Base-by-base conservation (phyloP, 345 rosid species). In the Ricinus communis region DNA sequence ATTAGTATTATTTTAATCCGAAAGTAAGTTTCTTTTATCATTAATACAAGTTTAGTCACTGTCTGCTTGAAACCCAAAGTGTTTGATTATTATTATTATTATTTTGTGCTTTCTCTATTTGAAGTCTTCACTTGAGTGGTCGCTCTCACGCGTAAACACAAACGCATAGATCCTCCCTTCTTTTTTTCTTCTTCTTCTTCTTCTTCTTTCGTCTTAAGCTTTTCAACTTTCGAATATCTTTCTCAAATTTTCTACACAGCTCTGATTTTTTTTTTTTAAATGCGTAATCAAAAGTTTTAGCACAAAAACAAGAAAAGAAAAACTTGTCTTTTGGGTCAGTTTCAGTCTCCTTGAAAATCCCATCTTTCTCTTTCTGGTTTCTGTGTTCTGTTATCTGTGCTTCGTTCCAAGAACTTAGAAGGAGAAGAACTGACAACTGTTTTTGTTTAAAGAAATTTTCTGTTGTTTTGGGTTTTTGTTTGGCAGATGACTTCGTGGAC, bases 91-190 rank as follows among this genome's bases (percentile, higher is more conserved):
- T 0, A 16, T 18, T 49, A 0, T 18, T 56, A 25, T 38, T 8
- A 10, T n/a, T 22, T 19, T 62, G 0, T 30, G 1, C 6, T 21
- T 31, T 28, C 61, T 55, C 43, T 65, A 56, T 68, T 79, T 64
- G 54, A 73, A 55, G 69, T 36, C 66, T 65, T 50, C 36, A 13
- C 36, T 47, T 47, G 30, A 27, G 57, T 30, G 62, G 79, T 82
- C 76, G 62, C 74, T 71, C 78, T 76, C 76, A 80, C 83, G 84
- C 85, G 78, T 67, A 69, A 68, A 68, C 71, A 16, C 59, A 72
- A 67, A 62, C 8, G 5, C 55, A 60, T 22, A 33, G 58, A 70
- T 70, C 53, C 51, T 24, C 69, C 25, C 16, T n/a, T n/a, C n/a
- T n/a, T n/a, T n/a, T n/a, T 25, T 56, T 56, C 61, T 56, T 24